Percentiles rank a stretch among this genome's conserved stretches.
These are phyloP conservation scores for Odontarrhena argentea DNA, from an alignment of 345 rosid species.

Conservation along the genomic window DNA sequence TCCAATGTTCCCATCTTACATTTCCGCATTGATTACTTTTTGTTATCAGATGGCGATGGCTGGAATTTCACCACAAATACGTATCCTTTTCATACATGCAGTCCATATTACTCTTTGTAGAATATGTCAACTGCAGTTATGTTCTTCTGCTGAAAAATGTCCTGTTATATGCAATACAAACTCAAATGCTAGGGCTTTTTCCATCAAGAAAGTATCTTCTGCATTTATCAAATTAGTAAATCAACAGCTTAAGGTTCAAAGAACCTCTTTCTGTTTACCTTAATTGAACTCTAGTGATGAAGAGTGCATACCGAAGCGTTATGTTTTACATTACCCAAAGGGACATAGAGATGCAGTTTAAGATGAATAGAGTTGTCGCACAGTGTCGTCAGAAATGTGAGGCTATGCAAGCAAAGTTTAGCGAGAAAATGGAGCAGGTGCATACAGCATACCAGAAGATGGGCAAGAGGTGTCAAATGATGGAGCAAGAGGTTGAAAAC, in stretches of 20 bases:
- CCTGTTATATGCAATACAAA: background rate
- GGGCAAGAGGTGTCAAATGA: conserved; percentile 83
- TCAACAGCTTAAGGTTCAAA: conserved; percentile 12
- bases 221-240: background rate
- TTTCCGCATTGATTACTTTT: conserved; percentile 21
- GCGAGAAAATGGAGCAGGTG: conserved; percentile 89
- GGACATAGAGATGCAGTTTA: conserved; percentile 93
- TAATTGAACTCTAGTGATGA: conserved; percentile 69
- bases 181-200: background rate
- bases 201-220: conserved; percentile 18
- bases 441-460: conserved; percentile 89
- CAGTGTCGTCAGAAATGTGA: conserved; percentile 93
- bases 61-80: conserved; percentile 87
- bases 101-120: conserved; percentile 9
- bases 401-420: conserved; percentile 82
- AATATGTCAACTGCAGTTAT: background rate
- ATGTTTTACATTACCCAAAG: conserved; percentile 87
- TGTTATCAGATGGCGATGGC: conserved; percentile 87
- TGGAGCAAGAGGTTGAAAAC: conserved; percentile 89
- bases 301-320: conserved; percentile 86
- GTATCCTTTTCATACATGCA: conserved; percentile 57
- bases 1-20: conserved; percentile 12
- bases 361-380: conserved; percentile 76
- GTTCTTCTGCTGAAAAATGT: background rate
- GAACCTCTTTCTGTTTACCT: conserved; percentile 46